Evolutionary conservation across 768 basidiomycete species (phyloP).

Genomic region (Coprinellus aureogranulatus): DNA sequence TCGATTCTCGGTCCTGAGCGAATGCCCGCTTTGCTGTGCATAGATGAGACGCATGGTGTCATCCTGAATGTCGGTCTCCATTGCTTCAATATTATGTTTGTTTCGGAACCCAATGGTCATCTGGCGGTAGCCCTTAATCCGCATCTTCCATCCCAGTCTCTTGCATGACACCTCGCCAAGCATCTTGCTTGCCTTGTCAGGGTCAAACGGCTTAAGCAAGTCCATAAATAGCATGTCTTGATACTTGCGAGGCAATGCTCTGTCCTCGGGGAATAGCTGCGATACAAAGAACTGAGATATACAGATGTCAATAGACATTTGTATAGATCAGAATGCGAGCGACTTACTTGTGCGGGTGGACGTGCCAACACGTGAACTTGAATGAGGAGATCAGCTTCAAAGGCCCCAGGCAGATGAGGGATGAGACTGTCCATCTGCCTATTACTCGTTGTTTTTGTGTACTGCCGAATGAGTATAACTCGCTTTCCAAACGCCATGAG

Average conservation of each 20-base stretch:
- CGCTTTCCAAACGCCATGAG: neutral
- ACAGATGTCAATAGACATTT: neutral
- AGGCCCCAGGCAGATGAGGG: neutral
- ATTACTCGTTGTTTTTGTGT: conserved; percentile 4
- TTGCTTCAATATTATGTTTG: neutral
- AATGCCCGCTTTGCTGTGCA: conserved; percentile 2
- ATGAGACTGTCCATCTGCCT: neutral
- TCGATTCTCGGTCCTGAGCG: neutral
- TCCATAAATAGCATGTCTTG: conserved; percentile 7
- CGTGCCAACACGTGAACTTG: conserved; percentile 4
- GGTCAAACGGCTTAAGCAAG: neutral
- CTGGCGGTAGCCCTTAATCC: neutral
- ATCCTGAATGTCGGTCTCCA: neutral
- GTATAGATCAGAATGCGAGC: neutral
- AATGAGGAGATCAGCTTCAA: neutral
- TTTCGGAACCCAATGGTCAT: neutral
- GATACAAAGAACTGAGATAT: neutral
- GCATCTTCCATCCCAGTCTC: neutral
- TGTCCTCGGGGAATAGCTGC: neutral
- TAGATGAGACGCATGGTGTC: neutral
- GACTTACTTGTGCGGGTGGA: neutral
- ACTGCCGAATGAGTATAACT: neutral
- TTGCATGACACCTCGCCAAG: neutral
- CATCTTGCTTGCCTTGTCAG: neutral
- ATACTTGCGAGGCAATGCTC: neutral